phyloP scores from a whole-genome alignment of 352 stramenopile species.

The Elongisporangium anandrum region DNA sequence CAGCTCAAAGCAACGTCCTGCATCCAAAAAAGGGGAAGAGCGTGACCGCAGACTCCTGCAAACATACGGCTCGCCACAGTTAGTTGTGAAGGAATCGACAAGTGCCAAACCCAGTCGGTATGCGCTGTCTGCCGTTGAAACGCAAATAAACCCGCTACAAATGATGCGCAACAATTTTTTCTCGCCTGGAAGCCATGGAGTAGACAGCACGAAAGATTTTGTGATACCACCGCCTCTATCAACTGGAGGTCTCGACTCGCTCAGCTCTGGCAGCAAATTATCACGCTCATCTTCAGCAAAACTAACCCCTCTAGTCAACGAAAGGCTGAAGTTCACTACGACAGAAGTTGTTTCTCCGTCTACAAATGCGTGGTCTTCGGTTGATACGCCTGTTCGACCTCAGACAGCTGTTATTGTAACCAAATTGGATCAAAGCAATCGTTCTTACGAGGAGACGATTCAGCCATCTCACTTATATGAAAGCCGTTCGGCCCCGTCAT shows the following conservation, averaged over 20 bases:
- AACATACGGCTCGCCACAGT: conserved; percentile 31
- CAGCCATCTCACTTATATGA: not conserved
- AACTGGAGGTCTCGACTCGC: conserved; percentile 15
- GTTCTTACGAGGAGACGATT: not conserved
- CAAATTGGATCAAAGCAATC: not conserved
- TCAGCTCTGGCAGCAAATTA: conserved; percentile 16
- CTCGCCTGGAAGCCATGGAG: not conserved
- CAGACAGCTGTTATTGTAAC: not conserved
- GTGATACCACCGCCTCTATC: conserved; percentile 51
- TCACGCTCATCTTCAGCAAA: conserved; percentile 23
- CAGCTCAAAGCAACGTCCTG: conserved; percentile 20
- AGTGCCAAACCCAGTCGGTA: conserved; percentile 7
- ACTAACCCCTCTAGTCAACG: conserved; percentile 32
- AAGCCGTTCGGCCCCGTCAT: not conserved
- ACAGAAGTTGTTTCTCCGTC: not conserved
- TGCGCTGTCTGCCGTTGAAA: not conserved
- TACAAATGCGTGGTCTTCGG: not conserved
- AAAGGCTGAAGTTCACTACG: conserved; percentile 25
- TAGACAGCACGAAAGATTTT: conserved; percentile 13
- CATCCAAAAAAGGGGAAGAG: conserved; percentile 31
- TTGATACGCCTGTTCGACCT: not conserved
- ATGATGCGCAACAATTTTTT: not conserved
- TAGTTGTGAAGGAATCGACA: not conserved
- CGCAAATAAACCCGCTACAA: not conserved
- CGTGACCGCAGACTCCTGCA: conserved; percentile 42